Conservation (phyloP, 2,329 filamentous ascomycete genomes). For the Microcera coccophila region DNA sequence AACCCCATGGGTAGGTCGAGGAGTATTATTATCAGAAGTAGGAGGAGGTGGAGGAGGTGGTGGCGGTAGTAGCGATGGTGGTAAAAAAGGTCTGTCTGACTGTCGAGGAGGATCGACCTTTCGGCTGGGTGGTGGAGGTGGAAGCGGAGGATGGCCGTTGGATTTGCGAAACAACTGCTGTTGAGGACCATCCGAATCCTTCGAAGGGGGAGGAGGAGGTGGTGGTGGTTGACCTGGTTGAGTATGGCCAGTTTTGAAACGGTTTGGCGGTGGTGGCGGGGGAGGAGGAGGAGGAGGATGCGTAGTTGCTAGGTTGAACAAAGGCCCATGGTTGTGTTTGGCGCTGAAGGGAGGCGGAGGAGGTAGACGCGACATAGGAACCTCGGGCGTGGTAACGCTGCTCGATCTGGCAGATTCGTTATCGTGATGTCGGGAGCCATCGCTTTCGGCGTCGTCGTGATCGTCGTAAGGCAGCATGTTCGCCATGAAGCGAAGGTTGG, state of each 20-base stretch:
- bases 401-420: constrained; percentile 29
- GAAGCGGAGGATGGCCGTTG: constrained; percentile 2
- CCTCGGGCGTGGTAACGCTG: constrained; percentile 26
- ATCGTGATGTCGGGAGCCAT: constrained; percentile 24
- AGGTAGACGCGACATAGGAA: constrained; percentile 17
- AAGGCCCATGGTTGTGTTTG: constrained; percentile 10
- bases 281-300: constrained; percentile 12
- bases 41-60: constrained; percentile 1
- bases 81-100: neutral
- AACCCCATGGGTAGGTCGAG: neutral
- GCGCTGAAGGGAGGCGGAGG: constrained; percentile 15
- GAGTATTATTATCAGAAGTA: constrained; percentile 2
- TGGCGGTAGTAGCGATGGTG: neutral
- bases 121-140: constrained; percentile 11
- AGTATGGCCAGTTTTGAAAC: too few relatives aligned
- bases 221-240: constrained; percentile 11
- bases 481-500: constrained; percentile 13
- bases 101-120: constrained; percentile 8
- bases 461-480: constrained; percentile 25
- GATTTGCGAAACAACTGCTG: constrained; percentile 6
- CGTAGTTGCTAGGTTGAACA: constrained; percentile 9
- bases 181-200: constrained; percentile 5
- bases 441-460: constrained; percentile 25
- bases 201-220: constrained; percentile 6
- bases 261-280: neutral